Evolutionary conservation across 768 basidiomycete species (phyloP).

Genomic region (Boletus pseudo-olivaceus): DNA sequence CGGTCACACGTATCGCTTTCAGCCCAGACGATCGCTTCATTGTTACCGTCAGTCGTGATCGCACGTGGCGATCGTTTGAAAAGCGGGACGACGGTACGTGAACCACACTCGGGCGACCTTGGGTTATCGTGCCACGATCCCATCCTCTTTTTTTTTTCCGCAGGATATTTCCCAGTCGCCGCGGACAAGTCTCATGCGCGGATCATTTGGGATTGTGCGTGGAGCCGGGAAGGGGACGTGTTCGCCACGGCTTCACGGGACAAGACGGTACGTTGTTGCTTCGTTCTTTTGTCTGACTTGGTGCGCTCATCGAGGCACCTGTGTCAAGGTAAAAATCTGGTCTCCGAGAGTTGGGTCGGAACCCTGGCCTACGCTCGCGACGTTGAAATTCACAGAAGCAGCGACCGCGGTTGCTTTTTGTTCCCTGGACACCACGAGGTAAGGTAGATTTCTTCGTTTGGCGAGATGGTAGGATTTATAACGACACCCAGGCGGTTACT

Average conservation of each 20-base stretch:
- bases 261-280: conserved; percentile 63
- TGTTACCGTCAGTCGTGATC: conserved; percentile 85
- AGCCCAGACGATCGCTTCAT: conserved; percentile 79
- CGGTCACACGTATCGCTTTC: conserved; percentile 88
- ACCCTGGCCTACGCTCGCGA: conserved; percentile 56
- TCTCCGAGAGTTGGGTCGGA: conserved; percentile 30
- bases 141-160: background rate
- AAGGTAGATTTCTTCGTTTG: conserved; percentile 10
- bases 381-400: conserved; percentile 69
- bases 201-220: conserved; percentile 95
- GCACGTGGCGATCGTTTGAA: conserved; percentile 85
- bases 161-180: conserved; percentile 61
- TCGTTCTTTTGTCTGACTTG: background rate
- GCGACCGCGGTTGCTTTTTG: conserved; percentile 80
- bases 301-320: background rate
- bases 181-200: conserved; percentile 83
- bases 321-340: conserved; percentile 84
- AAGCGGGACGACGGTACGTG: conserved; percentile 40
- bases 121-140: background rate
- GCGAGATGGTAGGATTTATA: background rate
- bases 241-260: conserved; percentile 96
- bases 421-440: conserved; percentile 42
- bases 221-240: conserved; percentile 69
- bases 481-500: conserved; percentile 47
- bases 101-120: background rate